phyloP scores from a whole-genome alignment of 148 eudicot genomes.

The Vaccinium vitisidaea region DNA sequence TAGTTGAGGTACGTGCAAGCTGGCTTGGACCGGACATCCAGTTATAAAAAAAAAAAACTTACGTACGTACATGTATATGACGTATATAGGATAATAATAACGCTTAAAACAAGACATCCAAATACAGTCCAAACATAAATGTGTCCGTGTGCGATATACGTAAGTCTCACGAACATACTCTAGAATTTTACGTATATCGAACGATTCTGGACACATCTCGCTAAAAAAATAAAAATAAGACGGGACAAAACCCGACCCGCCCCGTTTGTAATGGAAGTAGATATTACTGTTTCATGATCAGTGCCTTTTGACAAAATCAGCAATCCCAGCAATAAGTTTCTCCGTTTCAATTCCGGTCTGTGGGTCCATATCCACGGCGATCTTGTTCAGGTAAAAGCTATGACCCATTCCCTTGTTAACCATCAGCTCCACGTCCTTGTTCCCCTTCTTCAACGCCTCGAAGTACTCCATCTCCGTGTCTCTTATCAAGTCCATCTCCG shows the following conservation, averaged over 20 bases:
- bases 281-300: constrained; percentile 18
- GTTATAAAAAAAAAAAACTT: no score
- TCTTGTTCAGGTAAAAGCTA: constrained; percentile 68
- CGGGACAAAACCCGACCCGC: not conserved
- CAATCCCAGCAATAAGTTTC: constrained; percentile 39
- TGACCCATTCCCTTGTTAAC: constrained; percentile 58
- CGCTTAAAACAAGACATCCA: no score
- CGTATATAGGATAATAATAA: no score
- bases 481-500: constrained; percentile 66
- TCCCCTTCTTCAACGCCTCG: constrained; percentile 58
- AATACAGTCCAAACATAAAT: no score
- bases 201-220: no score
- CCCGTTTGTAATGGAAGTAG: not conserved
- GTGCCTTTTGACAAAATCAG: constrained; percentile 48
- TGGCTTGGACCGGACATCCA: no score
- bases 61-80: no score
- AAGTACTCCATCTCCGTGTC: constrained; percentile 81
- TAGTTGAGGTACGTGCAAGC: no score
- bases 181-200: no score
- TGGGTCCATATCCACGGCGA: constrained; percentile 63
- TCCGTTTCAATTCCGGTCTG: constrained; percentile 38
- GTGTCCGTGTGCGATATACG: no score
- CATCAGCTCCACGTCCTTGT: constrained; percentile 57
- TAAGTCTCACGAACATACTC: no score
- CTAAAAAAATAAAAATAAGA: no score